Evolutionary conservation across 345 rosid genomes (phyloP), one percentile per base, ranked within the genome.

Genomic region (Anastatica hierochuntica): DNA sequence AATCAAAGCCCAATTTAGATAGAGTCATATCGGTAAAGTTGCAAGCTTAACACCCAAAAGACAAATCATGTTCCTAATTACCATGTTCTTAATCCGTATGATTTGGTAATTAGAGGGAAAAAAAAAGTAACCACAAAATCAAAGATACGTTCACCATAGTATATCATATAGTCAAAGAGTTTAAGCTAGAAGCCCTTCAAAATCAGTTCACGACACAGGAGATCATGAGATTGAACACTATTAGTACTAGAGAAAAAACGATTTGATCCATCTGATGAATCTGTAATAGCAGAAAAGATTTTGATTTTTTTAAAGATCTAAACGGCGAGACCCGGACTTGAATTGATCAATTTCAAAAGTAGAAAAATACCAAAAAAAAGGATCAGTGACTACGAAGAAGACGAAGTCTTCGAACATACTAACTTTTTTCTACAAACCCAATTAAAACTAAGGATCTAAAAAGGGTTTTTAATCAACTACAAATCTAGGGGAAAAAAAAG

Each of bases 281-380:
- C 20, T 33, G 13, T 19, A 7, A 29, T 34, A 2, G 1, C 16
- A 26, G 31, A 62, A 35, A 5, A 47, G 33, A 43, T 44, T 14
- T 4, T 34, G 12, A 38, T 21, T 44, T 36, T 17, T 19, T 6
- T 14, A 55, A 8, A 56, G 50, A 64, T 64, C 63, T 40, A 56
- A 64, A 16, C 42, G 16, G 14, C 19, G 14, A 36, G 40, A 63
- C 8, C 15, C 9, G 36, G 46, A 53, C 35, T 14, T n/a, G 44
- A n/a, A 56, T 48, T 24, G 50, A 64, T 48, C 38, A 33, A 40
- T 56, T 11, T 40, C 56, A 40, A 31, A 47, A 47, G 31, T 47
- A 39, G 38, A 20, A 43, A 63, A 11, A 46, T 33, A n/a, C n/a
- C n/a, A n/a, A n/a, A n/a, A n/a, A 9, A 20, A 5, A 2, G 14